These are phyloP conservation scores for Aureobasidium sp. DNA, from an alignment of 2,329 filamentous ascomycete species.

Conservation along the genomic window DNA sequence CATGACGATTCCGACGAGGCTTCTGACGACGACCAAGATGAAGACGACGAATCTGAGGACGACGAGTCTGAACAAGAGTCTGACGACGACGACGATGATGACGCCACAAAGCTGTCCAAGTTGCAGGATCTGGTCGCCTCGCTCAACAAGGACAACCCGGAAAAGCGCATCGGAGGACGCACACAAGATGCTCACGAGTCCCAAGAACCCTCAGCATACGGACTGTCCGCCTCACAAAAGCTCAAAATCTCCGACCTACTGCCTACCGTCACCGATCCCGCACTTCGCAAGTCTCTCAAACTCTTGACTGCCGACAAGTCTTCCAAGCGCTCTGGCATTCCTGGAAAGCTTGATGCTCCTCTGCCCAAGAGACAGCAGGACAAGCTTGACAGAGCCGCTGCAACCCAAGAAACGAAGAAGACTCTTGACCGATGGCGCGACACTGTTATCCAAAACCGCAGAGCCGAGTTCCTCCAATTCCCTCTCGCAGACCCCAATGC, in stretches of 20 bases:
- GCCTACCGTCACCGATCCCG: constrained; percentile 62
- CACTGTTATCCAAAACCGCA: constrained; percentile 87
- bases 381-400: constrained; percentile 69
- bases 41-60: constrained; percentile 37
- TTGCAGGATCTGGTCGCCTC: constrained; percentile 65
- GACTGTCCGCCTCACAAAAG: constrained; percentile 47
- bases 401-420: constrained; percentile 86
- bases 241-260: constrained; percentile 71
- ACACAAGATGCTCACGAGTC: constrained; percentile 49
- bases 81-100: constrained; percentile 41
- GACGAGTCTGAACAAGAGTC: constrained; percentile 53
- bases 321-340: constrained; percentile 48
- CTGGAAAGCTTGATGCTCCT: constrained; percentile 72
- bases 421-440: constrained; percentile 87
- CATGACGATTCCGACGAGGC: constrained; percentile 21
- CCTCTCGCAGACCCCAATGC: constrained; percentile 69
- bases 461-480: constrained; percentile 84
- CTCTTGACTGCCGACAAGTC: constrained; percentile 59
- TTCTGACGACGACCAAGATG: constrained; percentile 28
- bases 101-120: constrained; percentile 51
- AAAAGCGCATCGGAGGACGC: constrained; percentile 16
- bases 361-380: constrained; percentile 82
- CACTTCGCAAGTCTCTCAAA: constrained; percentile 73
- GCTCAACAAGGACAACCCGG: constrained; percentile 43
- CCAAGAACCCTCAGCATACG: constrained; percentile 54